Evolutionary conservation across 352 stramenopile species (phyloP).

Genomic region (Phytophthora palmivora): DNA sequence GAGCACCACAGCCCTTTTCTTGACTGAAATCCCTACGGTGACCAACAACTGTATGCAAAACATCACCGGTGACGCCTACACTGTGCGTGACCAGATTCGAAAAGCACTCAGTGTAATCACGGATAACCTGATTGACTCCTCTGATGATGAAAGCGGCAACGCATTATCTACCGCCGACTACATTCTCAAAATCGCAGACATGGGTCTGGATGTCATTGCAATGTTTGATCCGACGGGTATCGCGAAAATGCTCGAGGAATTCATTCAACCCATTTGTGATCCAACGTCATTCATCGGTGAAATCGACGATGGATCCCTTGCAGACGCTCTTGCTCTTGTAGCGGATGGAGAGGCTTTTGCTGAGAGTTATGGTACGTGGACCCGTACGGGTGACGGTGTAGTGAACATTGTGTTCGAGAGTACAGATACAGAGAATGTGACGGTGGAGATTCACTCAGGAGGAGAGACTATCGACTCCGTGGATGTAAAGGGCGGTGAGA

Average conservation of each 20-base stretch:
- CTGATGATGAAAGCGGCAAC: slow-evolving; percentile 34
- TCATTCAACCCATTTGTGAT: slow-evolving; percentile 63
- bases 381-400: slow-evolving; percentile 36
- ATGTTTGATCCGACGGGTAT: slow-evolving; percentile 66
- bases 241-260: slow-evolving; percentile 51
- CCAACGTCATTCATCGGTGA: slow-evolving; percentile 55
- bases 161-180: slow-evolving; percentile 41
- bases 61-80: slow-evolving; percentile 33
- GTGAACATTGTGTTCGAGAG: slow-evolving; percentile 51
- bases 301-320: slow-evolving; percentile 52
- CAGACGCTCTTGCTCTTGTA: slow-evolving; percentile 45
- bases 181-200: slow-evolving; percentile 46
- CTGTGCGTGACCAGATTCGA: slow-evolving; percentile 53
- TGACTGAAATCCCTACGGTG: slow-evolving; percentile 57
- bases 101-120: slow-evolving; percentile 55
- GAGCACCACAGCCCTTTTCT: slow-evolving; percentile 49
- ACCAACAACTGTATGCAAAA: slow-evolving; percentile 48
- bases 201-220: slow-evolving; percentile 56
- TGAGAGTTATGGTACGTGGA: slow-evolving; percentile 47
- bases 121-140: slow-evolving; percentile 53
- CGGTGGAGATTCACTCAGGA: slow-evolving; percentile 48
- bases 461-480: slow-evolving; percentile 47
- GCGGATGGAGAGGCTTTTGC: slow-evolving; percentile 48
- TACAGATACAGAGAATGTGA: slow-evolving; percentile 47
- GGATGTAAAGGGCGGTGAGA: slow-evolving; percentile 41